Base-by-base conservation (phyloP, 768 basidiomycete species). In the Lyophyllum atratum region DNA sequence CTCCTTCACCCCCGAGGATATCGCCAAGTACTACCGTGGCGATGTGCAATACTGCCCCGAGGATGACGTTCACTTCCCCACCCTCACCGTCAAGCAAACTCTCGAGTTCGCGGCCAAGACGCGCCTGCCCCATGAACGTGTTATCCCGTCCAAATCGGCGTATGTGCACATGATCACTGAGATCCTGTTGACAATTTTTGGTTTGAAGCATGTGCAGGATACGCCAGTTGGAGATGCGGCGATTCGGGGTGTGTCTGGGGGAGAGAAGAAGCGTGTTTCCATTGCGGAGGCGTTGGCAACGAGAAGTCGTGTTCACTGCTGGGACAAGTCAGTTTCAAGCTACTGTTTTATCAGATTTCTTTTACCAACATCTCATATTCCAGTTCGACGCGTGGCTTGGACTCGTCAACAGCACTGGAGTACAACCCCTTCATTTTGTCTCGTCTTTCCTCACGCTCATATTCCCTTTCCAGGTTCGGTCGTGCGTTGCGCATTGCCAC, bases 31-130 rank as follows among this genome's bases (percentile, higher is more conserved):
- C 50, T 89, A 85, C 68, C 86, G 88, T 2, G 94, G 93, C 15
- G 92, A 92, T 65, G 86, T 92, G 2, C 82, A 84, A 53, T 93
- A 92, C 67, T 87, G 82, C 58, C 89, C 90, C 0, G 92, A 92
- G 74, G 92, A 93, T 63, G 92, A 95, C 66, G 76, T 90, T 1
- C 92, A 93, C 67, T 90, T 94, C 62, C 89, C 93, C 5, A 90
- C 89, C 10, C 79, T 96, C 25, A 91, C 89, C 5, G 91, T 93
- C 29, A 80, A 83, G 47, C 81, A 93, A 66, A 93, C 92, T 0
- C 76, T 97, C 28, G 74, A 69, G 15, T 90, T 92, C 55, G 87
- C 89, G 0, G 80, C 87, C 0, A 81, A 78, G 59, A 86, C 83
- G 17, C 86, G 92, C 24, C 83, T 82, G 4, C 92, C 93, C 2